Conservation (phyloP, 192 early-diverging fungal genomes). For the Gryganskiella cystojenkinii region DNA sequence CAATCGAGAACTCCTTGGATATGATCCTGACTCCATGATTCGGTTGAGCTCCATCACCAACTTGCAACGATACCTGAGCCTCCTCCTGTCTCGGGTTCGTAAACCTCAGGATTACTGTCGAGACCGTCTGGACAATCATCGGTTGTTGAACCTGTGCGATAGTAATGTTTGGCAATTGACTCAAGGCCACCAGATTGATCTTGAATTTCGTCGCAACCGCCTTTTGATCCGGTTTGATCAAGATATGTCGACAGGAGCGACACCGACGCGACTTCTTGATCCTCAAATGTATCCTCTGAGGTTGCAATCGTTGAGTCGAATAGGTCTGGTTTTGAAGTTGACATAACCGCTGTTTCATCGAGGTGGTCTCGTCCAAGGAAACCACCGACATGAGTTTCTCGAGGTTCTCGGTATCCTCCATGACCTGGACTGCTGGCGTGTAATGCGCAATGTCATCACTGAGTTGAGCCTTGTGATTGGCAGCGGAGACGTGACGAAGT, state of each 20-base stretch:
- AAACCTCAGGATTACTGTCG: conserved; percentile 75
- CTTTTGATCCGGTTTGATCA: conserved; percentile 94
- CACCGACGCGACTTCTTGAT: conserved; percentile 91
- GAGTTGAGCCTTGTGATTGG: conserved; percentile 35
- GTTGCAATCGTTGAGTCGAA: conserved; percentile 67
- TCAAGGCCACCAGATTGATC: conserved; percentile 89
- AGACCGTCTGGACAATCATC: conserved; percentile 50
- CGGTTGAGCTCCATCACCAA: conserved; percentile 44
- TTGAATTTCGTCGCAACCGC: conserved; percentile 89
- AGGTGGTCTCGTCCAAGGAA: conserved; percentile 59
- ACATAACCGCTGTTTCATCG: conserved; percentile 66
- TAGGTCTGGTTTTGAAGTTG: conserved; percentile 75
- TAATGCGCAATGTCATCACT: conserved; percentile 61
- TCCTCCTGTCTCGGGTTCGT: conserved; percentile 84
- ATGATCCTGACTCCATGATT: conserved; percentile 62
- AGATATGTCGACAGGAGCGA: conserved; percentile 85
- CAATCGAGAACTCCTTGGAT: conserved; percentile 73
- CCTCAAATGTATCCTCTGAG: conserved; percentile 87
- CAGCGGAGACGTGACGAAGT: conserved; percentile 31
- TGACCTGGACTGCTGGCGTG: conserved; percentile 56
- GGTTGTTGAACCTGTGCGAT: conserved; percentile 61
- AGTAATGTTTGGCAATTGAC: conserved; percentile 84
- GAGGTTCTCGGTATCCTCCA: conserved; percentile 56
- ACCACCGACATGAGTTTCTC: conserved; percentile 49
- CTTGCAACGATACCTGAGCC: conserved; percentile 67